These are phyloP conservation scores for Erysimum pusillum DNA, from an alignment of 441 rosid genomes.

Conservation along the genomic window DNA sequence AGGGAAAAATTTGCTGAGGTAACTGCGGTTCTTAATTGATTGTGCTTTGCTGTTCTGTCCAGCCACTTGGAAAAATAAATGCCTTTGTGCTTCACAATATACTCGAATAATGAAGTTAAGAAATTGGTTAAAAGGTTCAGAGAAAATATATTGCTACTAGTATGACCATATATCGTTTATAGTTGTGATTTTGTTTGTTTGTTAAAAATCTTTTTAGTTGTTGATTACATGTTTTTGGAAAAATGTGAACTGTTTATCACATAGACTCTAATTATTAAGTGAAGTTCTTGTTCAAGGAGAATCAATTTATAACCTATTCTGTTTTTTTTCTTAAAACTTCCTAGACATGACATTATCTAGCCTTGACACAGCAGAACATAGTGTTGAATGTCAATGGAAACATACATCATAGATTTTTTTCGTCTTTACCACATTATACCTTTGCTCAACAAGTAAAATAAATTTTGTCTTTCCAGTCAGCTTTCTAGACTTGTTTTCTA, in stretches of 20 bases:
- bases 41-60: conserved; percentile 22
- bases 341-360: not conserved
- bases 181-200: not conserved
- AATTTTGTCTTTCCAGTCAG: conserved; percentile 11
- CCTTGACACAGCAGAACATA: not conserved
- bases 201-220: not conserved
- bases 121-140: conserved; percentile 11
- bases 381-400: conserved; percentile 5
- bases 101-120: not conserved
- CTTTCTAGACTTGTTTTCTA: conserved; percentile 42
- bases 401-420: not conserved
- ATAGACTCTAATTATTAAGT: not conserved
- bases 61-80: conserved; percentile 19
- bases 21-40: conserved; percentile 30
- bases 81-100: conserved; percentile 3
- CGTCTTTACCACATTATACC: conserved; percentile 16
- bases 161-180: conserved; percentile 11
- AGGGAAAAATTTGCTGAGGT: conserved; percentile 81
- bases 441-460: not conserved
- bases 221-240: conserved; percentile 16
- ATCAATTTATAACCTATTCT: not conserved
- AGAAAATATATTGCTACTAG: not conserved
- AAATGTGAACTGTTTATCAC: conserved; percentile 8
- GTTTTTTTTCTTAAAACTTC: not conserved
- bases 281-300: conserved; percentile 10